Conservation (phyloP, 306 rosid species). For the Rosa multiflora region DNA sequence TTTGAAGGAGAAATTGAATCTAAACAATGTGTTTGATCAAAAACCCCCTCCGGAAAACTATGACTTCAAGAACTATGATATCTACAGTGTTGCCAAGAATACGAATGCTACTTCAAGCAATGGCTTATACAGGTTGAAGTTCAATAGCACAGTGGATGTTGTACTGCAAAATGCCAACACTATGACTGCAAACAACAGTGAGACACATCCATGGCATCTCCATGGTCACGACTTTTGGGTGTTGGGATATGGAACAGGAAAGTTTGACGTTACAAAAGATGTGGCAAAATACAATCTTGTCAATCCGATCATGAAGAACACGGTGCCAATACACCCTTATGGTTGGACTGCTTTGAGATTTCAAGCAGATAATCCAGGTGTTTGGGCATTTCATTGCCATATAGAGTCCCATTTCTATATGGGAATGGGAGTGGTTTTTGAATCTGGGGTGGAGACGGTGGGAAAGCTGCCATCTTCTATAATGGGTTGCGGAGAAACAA, state of each 20-base stretch:
- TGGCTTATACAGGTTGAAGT: conserved; percentile 51
- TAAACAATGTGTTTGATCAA: conserved; percentile 39
- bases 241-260: conserved; percentile 70
- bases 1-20: conserved; percentile 42
- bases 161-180: conserved; percentile 67
- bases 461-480: conserved; percentile 62
- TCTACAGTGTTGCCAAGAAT: conserved; percentile 30
- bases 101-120: conserved; percentile 55
- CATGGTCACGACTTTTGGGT: conserved; percentile 95
- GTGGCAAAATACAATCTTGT: conserved; percentile 57
- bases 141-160: conserved; percentile 51
- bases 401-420: conserved; percentile 77
- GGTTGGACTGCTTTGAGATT: conserved; percentile 95
- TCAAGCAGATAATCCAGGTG: conserved; percentile 70
- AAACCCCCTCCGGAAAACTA: conserved; percentile 61
- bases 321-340: conserved; percentile 64
- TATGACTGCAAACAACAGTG: conserved; percentile 35
- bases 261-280: conserved; percentile 48
- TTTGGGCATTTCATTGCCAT: conserved; percentile 93
- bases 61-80: conserved; percentile 54
- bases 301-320: conserved; percentile 85
- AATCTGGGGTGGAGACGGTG: conserved; percentile 68
- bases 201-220: conserved; percentile 89
- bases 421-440: conserved; percentile 94
- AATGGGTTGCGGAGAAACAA: conserved; percentile 76